A percentile compares a stretch with the other conserved stretches of the same genome.
Evolutionary conservation across 2,329 filamentous ascomycete species (phyloP).

Genomic region (Passalora sequoiae): DNA sequence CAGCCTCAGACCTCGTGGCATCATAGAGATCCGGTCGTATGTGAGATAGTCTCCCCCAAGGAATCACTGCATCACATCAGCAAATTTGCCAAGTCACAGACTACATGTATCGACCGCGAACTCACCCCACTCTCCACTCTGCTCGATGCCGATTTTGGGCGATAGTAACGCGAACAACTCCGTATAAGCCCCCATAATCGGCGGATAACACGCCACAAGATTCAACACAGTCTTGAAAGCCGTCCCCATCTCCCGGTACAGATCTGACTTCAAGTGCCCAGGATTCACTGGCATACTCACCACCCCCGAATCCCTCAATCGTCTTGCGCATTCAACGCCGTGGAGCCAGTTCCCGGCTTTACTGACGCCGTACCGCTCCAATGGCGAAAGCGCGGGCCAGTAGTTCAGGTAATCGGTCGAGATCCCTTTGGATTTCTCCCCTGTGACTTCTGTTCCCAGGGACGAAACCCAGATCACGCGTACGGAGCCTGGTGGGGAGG

Average conservation of each 20-base stretch:
- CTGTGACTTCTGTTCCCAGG: conserved; percentile 18
- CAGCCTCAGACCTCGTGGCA: background rate
- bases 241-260: background rate
- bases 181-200: conserved; percentile 2
- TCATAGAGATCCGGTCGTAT: background rate
- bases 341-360: conserved; percentile 4
- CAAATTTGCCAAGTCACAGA: too few species aligned
- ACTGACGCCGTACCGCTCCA: conserved; percentile 5
- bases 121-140: too few species aligned
- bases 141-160: too few species aligned
- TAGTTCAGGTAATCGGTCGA: conserved; percentile 7
- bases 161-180: conserved; percentile 1
- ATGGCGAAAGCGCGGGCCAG: background rate
- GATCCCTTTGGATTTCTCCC: background rate
- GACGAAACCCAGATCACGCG: conserved; percentile 32
- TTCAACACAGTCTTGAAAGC: background rate
- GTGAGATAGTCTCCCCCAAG: too few species aligned
- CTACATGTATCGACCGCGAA: too few species aligned
- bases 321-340: background rate
- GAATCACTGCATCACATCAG: too few species aligned
- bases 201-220: background rate
- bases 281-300: background rate
- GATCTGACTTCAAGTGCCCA: background rate
- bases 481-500: conserved; percentile 26
- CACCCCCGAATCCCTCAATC: background rate